Conservation (phyloP, 306 rosid genomes). For the Sphenostylis stenocarpa region DNA sequence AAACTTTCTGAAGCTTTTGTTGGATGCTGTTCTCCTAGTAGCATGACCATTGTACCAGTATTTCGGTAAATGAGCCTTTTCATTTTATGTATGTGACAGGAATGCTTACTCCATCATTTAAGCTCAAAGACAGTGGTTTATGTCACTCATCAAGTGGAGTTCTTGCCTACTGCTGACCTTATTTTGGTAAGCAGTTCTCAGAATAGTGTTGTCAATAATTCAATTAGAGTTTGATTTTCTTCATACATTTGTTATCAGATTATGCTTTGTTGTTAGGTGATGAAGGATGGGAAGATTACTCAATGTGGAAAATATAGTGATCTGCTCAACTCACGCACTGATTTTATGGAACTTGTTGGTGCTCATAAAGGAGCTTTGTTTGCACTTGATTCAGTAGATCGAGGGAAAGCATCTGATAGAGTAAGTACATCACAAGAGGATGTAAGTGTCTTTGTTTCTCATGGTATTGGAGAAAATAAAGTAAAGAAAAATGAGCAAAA, state of each 20-base stretch:
- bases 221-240: neutral
- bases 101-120: constrained; percentile 60
- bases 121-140: too few species aligned
- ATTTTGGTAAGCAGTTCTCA: constrained; percentile 52
- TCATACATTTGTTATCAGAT: neutral
- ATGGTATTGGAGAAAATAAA: constrained; percentile 12
- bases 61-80: neutral
- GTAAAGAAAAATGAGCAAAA: constrained; percentile 31
- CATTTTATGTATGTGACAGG: constrained; percentile 41
- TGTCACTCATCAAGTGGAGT: too few species aligned
- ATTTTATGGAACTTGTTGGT: constrained; percentile 67
- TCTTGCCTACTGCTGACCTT: too few species aligned
- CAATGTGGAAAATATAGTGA: constrained; percentile 63
- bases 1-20: neutral
- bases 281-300: constrained; percentile 64
- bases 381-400: constrained; percentile 24
- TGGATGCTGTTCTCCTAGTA: neutral
- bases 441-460: neutral
- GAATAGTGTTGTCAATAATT: neutral
- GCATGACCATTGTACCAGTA: neutral
- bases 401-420: neutral
- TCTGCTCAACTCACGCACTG: constrained; percentile 51
- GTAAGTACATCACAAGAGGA: constrained; percentile 16
- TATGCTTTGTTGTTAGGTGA: constrained; percentile 45
- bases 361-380: constrained; percentile 64